Base-by-base conservation (phyloP, 352 stramenopile genomes). In the Phytophthora palmivora region DNA sequence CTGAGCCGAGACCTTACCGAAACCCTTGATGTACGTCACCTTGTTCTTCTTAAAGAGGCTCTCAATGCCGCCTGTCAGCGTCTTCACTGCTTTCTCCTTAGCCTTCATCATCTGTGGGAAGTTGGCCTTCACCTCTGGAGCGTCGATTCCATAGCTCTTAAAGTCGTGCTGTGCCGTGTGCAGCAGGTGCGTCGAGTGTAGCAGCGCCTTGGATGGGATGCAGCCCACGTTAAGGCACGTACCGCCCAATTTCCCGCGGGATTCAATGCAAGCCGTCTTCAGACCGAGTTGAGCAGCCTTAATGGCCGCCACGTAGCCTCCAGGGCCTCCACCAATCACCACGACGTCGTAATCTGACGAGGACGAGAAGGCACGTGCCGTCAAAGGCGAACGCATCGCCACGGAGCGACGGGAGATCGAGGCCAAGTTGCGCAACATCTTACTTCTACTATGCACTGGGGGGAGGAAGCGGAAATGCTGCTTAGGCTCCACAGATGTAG, bases 141-240 rank as follows among this genome's bases (percentile, higher is more conserved):
- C 79, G n/a, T 94, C 77, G 60, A 99, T 98, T 49, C 98, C 97
- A 70, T 99, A 97, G 52, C 96, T 94, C 32, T 83, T 84, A 70
- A 99, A 99, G 64, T 98, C 85, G 72, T 98, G 88, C 74, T 98
- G 96, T 41, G 97, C 96, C 70, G 98, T 81, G 69, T 99, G 94
- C 77, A 96, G 98, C 63, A 99, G 75, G 76, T 99, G 97, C 58
- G 88, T 96, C 46, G 91, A 97, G 67, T 98, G 87, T 43, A 99
- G 81, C 30, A 99, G 83, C 34, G 97, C 97, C 80, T 99, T 99
- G 69, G 96, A 99, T 38, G 98, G 98, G 74, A 99, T 99, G 82
- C 98, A 99, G 34, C 98, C 98, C 6, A 99, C 97, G 74, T 99
- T 99, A 28, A 99, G 87, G 83, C 97, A 99, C 19, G 98, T 99